These are phyloP conservation scores for Eucalyptus cloeziana DNA, from an alignment of 345 rosid genomes.

Conservation along the genomic window DNA sequence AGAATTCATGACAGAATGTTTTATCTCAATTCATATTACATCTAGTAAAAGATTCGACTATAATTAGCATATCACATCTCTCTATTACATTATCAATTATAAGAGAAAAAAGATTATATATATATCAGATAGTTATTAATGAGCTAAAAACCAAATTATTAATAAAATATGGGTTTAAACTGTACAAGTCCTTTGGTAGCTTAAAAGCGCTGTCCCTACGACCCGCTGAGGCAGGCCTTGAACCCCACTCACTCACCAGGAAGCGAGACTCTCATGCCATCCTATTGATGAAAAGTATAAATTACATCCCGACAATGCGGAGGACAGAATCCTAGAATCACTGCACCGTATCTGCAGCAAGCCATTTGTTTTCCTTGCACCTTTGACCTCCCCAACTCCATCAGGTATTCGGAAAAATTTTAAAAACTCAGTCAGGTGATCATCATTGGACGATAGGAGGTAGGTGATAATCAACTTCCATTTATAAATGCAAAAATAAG, in stretches of 20 bases:
- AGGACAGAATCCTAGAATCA: neutral
- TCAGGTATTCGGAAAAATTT: too few species aligned
- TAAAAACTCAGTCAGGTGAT: neutral
- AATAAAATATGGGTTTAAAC: neutral
- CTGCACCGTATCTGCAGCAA: neutral
- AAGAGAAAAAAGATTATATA: neutral
- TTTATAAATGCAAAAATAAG: neutral
- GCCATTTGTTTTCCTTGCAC: neutral
- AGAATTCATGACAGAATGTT: neutral
- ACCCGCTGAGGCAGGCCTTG: neutral
- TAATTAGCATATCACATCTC: neutral
- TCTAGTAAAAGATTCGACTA: neutral
- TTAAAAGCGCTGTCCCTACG: rapidly evolving
- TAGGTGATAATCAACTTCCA: neutral
- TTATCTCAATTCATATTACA: neutral
- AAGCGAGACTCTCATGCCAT: neutral
- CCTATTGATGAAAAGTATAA: neutral
- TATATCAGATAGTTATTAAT: neutral
- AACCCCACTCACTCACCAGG: rapidly evolving
- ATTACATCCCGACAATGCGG: neutral
- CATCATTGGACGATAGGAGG: neutral
- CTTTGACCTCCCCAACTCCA: neutral
- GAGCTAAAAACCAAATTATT: rapidly evolving
- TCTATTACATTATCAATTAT: neutral
- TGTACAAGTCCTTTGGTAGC: rapidly evolving